These are phyloP conservation scores for Yamadazyma friedrichii DNA, from an alignment of 1,139 yeast species.

Conservation along the genomic window DNA sequence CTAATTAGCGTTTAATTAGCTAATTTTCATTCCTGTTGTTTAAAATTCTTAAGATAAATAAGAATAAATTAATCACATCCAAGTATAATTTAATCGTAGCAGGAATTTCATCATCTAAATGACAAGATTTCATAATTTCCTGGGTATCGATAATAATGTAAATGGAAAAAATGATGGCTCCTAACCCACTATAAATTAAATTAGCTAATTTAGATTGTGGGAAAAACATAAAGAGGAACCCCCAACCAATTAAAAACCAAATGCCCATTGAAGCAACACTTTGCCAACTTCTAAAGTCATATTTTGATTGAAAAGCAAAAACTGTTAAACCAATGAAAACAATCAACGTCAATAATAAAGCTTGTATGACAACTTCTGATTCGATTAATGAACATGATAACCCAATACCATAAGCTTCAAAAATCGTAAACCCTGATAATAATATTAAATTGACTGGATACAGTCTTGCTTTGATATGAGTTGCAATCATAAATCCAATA, in stretches of 20 bases:
- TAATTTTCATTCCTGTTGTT: constrained; percentile 29
- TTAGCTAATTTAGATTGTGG: constrained; percentile 55
- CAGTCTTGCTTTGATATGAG: constrained; percentile 58
- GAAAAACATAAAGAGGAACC: constrained; percentile 67
- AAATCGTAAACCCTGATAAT: constrained; percentile 64
- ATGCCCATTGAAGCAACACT: constrained; percentile 60
- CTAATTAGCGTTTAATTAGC: background rate
- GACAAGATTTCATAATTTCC: constrained; percentile 71
- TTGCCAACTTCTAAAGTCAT: constrained; percentile 75
- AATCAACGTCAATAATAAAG: constrained; percentile 64
- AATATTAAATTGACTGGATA: constrained; percentile 62
- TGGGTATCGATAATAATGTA: constrained; percentile 84
- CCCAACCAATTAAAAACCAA: constrained; percentile 72
- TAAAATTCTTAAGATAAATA: constrained; percentile 71
- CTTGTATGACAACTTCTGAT: constrained; percentile 65
- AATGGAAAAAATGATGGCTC: constrained; percentile 71
- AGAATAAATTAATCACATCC: constrained; percentile 78
- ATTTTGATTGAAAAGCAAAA: constrained; percentile 80
- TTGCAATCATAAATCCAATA: constrained; percentile 60
- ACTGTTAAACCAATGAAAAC: constrained; percentile 73
- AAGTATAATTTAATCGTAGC: constrained; percentile 76
- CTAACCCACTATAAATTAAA: constrained; percentile 65
- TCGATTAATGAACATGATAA: constrained; percentile 65
- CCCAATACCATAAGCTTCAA: constrained; percentile 76
- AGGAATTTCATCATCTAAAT: constrained; percentile 83